These are phyloP conservation scores for Euphorbia corollata DNA, from an alignment of 441 rosid species.

Conservation along the genomic window DNA sequence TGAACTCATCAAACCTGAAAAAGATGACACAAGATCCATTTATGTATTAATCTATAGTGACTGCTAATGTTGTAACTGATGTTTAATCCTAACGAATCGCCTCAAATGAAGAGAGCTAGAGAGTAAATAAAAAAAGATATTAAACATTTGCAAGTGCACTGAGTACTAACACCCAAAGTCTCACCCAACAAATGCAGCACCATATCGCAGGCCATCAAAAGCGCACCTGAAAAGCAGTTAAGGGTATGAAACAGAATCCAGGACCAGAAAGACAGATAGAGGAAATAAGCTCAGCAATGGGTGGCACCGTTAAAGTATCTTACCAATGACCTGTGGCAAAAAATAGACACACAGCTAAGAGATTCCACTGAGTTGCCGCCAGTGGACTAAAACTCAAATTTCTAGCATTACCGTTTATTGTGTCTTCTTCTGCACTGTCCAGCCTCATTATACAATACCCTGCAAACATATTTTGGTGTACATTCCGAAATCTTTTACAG, in stretches of 20 bases:
- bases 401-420: slow-evolving; percentile 20
- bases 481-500: slow-evolving; percentile 1
- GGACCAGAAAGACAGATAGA: too few relatives aligned
- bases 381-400: slow-evolving; percentile 43
- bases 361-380: slow-evolving; percentile 71
- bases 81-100: background rate
- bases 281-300: too few relatives aligned
- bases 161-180: slow-evolving; percentile 22
- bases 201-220: slow-evolving; percentile 95
- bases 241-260: background rate
- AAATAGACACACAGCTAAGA: slow-evolving; percentile 70
- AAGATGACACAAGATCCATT: slow-evolving; percentile 17
- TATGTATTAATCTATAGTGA: background rate
- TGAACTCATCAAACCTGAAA: slow-evolving; percentile 86
- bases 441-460: slow-evolving; percentile 81
- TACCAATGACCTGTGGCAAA: slow-evolving; percentile 93
- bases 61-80: background rate
- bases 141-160: slow-evolving; percentile 5
- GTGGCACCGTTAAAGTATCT: too few relatives aligned
- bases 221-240: slow-evolving; percentile 59
- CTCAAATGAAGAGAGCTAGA: background rate
- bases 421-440: slow-evolving; percentile 39
- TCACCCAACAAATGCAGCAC: slow-evolving; percentile 96
- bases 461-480: slow-evolving; percentile 23
- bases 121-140: background rate